Evolutionary conservation across 495 filamentous ascomycete genomes (phyloP).

Genomic region (Immersiella caudata): DNA sequence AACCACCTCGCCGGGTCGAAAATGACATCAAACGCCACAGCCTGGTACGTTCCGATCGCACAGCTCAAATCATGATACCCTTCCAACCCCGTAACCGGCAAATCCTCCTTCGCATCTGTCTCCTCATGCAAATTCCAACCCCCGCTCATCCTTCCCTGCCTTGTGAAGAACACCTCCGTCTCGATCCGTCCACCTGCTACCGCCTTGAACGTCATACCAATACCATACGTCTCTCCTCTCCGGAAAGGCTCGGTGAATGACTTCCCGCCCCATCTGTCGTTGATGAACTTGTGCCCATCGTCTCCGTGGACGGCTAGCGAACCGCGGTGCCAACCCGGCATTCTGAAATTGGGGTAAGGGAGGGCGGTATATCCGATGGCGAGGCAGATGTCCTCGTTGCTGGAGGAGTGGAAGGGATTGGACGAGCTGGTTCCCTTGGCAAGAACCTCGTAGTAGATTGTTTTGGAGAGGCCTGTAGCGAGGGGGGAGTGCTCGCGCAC

Average conservation of each 20-base stretch:
- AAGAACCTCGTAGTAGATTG: conserved; percentile 83
- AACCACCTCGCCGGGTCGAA: conserved; percentile 58
- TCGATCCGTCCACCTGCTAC: conserved; percentile 41
- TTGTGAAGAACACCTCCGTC: conserved; percentile 76
- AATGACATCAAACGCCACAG: conserved; percentile 69
- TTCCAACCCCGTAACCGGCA: conserved; percentile 72
- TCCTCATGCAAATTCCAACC: conserved; percentile 88
- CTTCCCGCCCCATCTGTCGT: conserved; percentile 82
- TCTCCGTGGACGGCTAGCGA: conserved; percentile 88
- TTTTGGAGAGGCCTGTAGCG: conserved; percentile 46
- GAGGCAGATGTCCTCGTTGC: conserved; percentile 60
- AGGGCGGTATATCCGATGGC: conserved; percentile 77
- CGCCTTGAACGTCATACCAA: conserved; percentile 69
- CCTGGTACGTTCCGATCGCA: conserved; percentile 75
- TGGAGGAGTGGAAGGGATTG: background rate
- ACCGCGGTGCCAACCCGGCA: conserved; percentile 89
- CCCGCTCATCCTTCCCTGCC: conserved; percentile 64
- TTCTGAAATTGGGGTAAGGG: conserved; percentile 84
- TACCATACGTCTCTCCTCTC: conserved; percentile 50
- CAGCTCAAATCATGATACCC: conserved; percentile 80
- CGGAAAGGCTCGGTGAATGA: conserved; percentile 62
- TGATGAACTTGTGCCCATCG: conserved; percentile 84
- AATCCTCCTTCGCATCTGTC: conserved; percentile 64
- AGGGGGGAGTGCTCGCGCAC: conserved; percentile 69
- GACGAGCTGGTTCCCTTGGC: conserved; percentile 14